Percentiles rank a stretch among this genome's conserved stretches.
Evolutionary conservation across 768 basidiomycete genomes (phyloP).

Genomic region (Sporobolomyces roseus): DNA sequence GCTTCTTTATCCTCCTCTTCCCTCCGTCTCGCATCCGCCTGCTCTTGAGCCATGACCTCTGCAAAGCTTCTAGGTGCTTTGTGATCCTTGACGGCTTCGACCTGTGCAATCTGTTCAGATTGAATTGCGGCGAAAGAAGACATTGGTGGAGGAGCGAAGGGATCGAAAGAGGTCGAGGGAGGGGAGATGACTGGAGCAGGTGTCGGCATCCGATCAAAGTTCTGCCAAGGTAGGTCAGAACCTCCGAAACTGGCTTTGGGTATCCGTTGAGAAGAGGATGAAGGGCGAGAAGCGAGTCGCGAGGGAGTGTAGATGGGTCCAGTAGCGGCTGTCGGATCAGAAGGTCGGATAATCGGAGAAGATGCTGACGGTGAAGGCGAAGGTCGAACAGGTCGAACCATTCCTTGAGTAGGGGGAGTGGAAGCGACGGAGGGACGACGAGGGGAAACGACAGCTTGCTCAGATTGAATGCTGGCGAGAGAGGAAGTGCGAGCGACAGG

Average conservation of each 20-base stretch:
- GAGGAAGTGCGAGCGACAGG: background rate
- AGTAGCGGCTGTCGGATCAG: slow-evolving; percentile 12
- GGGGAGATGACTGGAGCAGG: slow-evolving; percentile 6
- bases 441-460: slow-evolving; percentile 5
- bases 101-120: slow-evolving; percentile 33
- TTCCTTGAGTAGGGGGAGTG: too few relatives aligned
- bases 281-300: slow-evolving; percentile 2
- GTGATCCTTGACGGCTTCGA: slow-evolving; percentile 34
- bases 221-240: slow-evolving; percentile 41
- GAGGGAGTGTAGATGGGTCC: slow-evolving; percentile 42
- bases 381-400: background rate
- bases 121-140: slow-evolving; percentile 43
- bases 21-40: slow-evolving; percentile 9
- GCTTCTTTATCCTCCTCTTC: slow-evolving; percentile 29
- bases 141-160: slow-evolving; percentile 8
- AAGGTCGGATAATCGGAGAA: background rate
- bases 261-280: background rate
- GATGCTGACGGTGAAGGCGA: slow-evolving; percentile 3
- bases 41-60: slow-evolving; percentile 44
- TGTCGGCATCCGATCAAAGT: slow-evolving; percentile 26
- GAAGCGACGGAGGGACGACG: slow-evolving; percentile 12
- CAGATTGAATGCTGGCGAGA: slow-evolving; percentile 28
- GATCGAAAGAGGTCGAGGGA: slow-evolving; percentile 23
- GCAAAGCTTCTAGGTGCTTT: slow-evolving; percentile 36
- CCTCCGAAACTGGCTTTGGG: slow-evolving; percentile 30